These are phyloP conservation scores for Akanthomyces uredinophilus DNA, from an alignment of 2,329 filamentous ascomycete species.

Conservation along the genomic window DNA sequence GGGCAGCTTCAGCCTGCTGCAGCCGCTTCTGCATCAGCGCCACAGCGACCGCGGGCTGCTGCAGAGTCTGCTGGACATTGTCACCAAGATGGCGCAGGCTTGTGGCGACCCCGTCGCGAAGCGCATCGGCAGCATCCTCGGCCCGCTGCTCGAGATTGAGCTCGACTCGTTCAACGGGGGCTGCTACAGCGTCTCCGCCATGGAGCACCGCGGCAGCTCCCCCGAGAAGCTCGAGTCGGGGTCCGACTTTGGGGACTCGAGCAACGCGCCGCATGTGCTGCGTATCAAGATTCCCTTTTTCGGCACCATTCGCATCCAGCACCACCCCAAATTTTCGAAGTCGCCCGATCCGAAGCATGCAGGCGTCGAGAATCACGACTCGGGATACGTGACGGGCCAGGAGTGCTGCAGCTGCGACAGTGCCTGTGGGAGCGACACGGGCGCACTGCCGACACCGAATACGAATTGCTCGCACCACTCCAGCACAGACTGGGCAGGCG, in stretches of 20 bases:
- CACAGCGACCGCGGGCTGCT: constrained; percentile 37
- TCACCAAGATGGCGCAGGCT: constrained; percentile 29
- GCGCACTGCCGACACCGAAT: not conserved
- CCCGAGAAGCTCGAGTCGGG: constrained; percentile 10
- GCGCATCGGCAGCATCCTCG: constrained; percentile 36
- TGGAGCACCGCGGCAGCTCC: constrained; percentile 17
- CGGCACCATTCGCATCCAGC: constrained; percentile 33
- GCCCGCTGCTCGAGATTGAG: constrained; percentile 39
- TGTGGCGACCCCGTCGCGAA: constrained; percentile 35
- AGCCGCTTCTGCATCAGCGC: constrained; percentile 34
- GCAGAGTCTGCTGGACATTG: constrained; percentile 30
- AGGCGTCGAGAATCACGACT: no score
- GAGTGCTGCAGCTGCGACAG: not conserved
- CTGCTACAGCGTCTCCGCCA: constrained; percentile 18
- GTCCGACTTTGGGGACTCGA: constrained; percentile 20
- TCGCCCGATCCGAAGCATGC: not conserved
- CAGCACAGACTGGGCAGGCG: not conserved
- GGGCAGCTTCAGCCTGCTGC: constrained; percentile 22
- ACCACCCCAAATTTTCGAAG: not conserved
- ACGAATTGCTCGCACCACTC: not conserved
- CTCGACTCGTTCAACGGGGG: constrained; percentile 26
- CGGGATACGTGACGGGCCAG: no score
- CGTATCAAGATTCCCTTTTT: constrained; percentile 39
- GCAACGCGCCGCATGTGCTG: constrained; percentile 19
- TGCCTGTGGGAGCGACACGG: not conserved